phyloP scores from a whole-genome alignment of 225 moss, liverwort and hornwort genomes.

The Marchantia polymorpha region DNA sequence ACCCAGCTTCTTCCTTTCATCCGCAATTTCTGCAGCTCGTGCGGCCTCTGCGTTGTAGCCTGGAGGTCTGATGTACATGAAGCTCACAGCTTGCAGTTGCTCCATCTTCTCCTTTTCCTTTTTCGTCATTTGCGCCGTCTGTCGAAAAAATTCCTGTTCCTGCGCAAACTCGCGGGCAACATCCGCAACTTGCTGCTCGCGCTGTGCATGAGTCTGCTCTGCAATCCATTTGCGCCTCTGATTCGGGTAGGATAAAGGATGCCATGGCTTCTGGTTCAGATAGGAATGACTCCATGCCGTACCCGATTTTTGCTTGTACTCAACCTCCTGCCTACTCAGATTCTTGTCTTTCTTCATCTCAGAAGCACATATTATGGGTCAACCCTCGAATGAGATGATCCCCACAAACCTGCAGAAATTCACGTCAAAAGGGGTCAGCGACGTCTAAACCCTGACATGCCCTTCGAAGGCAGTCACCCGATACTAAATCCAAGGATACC shows the following conservation, averaged over 20 bases:
- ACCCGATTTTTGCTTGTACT: slow-evolving; percentile 87
- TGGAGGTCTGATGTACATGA: slow-evolving; percentile 97
- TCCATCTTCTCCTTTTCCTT: slow-evolving; percentile 98
- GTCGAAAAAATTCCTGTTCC: slow-evolving; percentile 98
- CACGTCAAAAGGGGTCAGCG: neutral
- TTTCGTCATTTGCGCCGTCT: slow-evolving; percentile 85
- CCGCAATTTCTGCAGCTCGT: slow-evolving; percentile 93
- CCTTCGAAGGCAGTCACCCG: neutral
- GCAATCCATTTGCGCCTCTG: slow-evolving; percentile 99
- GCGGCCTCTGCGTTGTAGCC: slow-evolving; percentile 99
- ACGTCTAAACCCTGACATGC: neutral
- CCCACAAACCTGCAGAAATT: neutral
- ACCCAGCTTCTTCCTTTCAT: slow-evolving; percentile 79
- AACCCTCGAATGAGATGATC: neutral
- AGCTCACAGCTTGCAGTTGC: slow-evolving; percentile 89
- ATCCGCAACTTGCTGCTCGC: slow-evolving; percentile 62
- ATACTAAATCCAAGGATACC: neutral
- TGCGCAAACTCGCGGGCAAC: slow-evolving; percentile 93
- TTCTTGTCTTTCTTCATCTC: slow-evolving; percentile 62
- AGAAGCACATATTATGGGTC: neutral
- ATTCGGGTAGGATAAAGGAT: slow-evolving; percentile 98
- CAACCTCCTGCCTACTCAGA: slow-evolving; percentile 59
- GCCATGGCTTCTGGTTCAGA: slow-evolving; percentile 99
- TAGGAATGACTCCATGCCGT: slow-evolving; percentile 99
- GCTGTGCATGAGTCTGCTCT: slow-evolving; percentile 85